Evolutionary conservation across 2,329 filamentous ascomycete genomes (phyloP).

Genomic region (Daldinia sp.): DNA sequence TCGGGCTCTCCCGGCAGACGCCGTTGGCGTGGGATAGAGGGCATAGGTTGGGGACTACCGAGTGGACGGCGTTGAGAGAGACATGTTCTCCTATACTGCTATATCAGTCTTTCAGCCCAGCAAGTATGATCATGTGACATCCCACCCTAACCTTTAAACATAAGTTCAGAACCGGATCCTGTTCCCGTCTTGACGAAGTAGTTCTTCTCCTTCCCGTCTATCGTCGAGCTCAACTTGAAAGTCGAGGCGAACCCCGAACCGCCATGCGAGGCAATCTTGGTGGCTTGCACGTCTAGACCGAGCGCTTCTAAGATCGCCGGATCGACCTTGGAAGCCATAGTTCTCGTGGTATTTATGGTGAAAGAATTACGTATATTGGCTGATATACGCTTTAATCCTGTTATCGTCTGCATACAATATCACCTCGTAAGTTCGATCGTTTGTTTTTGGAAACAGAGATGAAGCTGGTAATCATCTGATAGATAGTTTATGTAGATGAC

Average conservation of each 20-base stretch:
- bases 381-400: slow-evolving; percentile 12
- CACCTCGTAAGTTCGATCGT: slow-evolving; percentile 9
- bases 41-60: slow-evolving; percentile 78
- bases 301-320: slow-evolving; percentile 72
- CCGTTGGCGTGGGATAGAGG: slow-evolving; percentile 82
- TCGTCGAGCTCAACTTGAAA: slow-evolving; percentile 64
- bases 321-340: slow-evolving; percentile 67
- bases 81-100: slow-evolving; percentile 77
- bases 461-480: neutral
- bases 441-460: neutral
- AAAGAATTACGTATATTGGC: slow-evolving; percentile 4
- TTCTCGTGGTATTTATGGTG: slow-evolving; percentile 11
- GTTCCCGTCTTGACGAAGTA: slow-evolving; percentile 81
- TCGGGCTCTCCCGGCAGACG: slow-evolving; percentile 63
- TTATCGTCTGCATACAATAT: slow-evolving; percentile 24
- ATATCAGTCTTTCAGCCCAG: slow-evolving; percentile 46
- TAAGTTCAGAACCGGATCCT: slow-evolving; percentile 69
- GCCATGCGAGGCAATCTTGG: slow-evolving; percentile 70
- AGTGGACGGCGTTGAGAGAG: slow-evolving; percentile 85
- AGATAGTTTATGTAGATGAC: slow-evolving; percentile 6
- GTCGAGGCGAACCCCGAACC: slow-evolving; percentile 77
- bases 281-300: slow-evolving; percentile 64
- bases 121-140: neutral
- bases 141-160: slow-evolving; percentile 73
- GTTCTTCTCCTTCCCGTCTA: slow-evolving; percentile 62